Percentiles rank a stretch among this genome's conserved stretches.
Evolutionary conservation across 805 yeast genomes (phyloP).

Genomic region (Lipomyces spencermartinsiae): DNA sequence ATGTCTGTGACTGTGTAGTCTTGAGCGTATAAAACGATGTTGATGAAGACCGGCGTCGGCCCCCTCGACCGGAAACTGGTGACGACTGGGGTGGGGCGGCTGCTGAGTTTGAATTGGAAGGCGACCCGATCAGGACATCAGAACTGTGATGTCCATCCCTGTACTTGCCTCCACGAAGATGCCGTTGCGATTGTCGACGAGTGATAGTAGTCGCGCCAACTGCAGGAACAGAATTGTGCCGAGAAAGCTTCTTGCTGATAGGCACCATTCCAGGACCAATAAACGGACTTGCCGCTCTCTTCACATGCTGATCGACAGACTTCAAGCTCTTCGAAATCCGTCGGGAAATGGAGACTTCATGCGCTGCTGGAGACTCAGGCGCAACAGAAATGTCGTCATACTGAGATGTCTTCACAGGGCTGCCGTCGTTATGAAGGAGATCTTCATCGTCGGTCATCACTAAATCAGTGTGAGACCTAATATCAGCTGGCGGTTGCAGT

Average conservation of each 20-base stretch:
- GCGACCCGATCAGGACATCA: background rate
- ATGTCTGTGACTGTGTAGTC: slow-evolving; percentile 36
- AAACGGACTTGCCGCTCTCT: slow-evolving; percentile 5
- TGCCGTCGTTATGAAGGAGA: background rate
- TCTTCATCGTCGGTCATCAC: background rate
- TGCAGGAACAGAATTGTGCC: slow-evolving; percentile 24
- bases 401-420: slow-evolving; percentile 15
- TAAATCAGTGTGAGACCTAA: slow-evolving; percentile 6
- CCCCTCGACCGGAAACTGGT: background rate
- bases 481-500: background rate
- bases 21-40: slow-evolving; percentile 27
- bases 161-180: slow-evolving; percentile 5
- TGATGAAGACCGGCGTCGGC: slow-evolving; percentile 23
- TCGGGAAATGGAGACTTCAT: slow-evolving; percentile 23
- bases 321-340: slow-evolving; percentile 27
- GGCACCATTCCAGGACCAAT: background rate
- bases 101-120: slow-evolving; percentile 2
- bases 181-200: slow-evolving; percentile 11
- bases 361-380: slow-evolving; percentile 22
- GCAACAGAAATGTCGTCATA: slow-evolving; percentile 24
- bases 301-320: slow-evolving; percentile 11
- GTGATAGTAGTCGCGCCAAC: background rate
- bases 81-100: slow-evolving; percentile 10
- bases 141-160: slow-evolving; percentile 2
- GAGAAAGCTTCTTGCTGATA: slow-evolving; percentile 4